These are phyloP conservation scores for Acacia crassicarpa DNA, from an alignment of 306 rosid species.

Conservation along the genomic window DNA sequence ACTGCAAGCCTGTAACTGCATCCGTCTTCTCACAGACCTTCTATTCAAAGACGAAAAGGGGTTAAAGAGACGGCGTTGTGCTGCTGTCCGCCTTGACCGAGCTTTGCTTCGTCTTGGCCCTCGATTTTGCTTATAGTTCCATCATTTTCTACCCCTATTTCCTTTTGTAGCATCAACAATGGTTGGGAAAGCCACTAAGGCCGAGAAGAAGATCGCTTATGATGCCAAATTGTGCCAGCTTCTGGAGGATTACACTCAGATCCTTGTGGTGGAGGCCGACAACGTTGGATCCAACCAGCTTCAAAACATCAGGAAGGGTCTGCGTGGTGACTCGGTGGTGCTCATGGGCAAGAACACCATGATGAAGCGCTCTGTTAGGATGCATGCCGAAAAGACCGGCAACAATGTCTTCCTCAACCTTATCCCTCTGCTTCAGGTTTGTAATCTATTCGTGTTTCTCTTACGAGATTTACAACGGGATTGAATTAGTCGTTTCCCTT, in stretches of 20 bases:
- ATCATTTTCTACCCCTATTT: neutral
- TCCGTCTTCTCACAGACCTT: neutral
- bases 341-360: conserved; percentile 99
- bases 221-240: conserved; percentile 75
- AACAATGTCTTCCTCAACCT: conserved; percentile 65
- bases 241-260: conserved; percentile 69
- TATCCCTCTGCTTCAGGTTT: conserved; percentile 77
- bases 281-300: conserved; percentile 92
- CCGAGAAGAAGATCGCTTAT: conserved; percentile 76
- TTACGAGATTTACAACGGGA: neutral
- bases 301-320: conserved; percentile 75
- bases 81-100: conserved; percentile 79
- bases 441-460: neutral
- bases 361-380: conserved; percentile 85
- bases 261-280: conserved; percentile 81
- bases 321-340: conserved; percentile 81
- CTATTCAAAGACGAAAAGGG: neutral
- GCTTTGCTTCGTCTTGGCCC: conserved; percentile 69
- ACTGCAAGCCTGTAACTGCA: neutral
- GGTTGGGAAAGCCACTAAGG: conserved; percentile 65
- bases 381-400: conserved; percentile 73
- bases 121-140: conserved; percentile 40
- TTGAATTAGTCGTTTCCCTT: neutral
- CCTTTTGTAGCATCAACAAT: conserved; percentile 26
- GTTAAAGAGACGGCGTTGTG: conserved; percentile 69